Conservation (phyloP, 2,329 filamentous ascomycete species). For the Penicillium hesseltinei region DNA sequence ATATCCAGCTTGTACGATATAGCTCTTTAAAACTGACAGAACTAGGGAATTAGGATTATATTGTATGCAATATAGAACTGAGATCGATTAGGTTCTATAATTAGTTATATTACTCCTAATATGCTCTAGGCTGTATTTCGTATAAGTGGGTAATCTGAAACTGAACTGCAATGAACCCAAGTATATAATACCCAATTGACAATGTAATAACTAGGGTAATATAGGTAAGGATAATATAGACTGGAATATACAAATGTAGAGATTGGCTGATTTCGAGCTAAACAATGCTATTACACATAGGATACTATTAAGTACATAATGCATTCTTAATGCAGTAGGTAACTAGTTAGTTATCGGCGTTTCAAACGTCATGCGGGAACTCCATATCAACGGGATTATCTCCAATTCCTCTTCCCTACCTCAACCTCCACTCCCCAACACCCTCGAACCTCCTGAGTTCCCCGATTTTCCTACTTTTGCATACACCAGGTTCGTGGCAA, state of each 20-base stretch:
- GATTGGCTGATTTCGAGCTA: background rate
- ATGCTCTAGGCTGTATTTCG: background rate
- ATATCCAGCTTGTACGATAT: background rate
- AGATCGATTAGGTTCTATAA: background rate
- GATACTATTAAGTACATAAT: background rate
- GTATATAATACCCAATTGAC: background rate
- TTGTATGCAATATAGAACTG: no score
- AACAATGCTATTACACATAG: background rate
- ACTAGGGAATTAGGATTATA: background rate
- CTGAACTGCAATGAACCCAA: background rate
- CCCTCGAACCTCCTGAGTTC: background rate
- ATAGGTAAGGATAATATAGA: background rate
- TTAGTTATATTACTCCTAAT: no score
- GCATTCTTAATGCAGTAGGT: background rate
- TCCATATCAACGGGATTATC: background rate
- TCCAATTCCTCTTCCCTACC: background rate
- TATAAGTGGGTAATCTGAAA: background rate
- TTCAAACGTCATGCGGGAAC: slow-evolving; percentile 5
- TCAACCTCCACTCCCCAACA: background rate
- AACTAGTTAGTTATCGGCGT: background rate
- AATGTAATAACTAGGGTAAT: background rate
- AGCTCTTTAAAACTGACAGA: no score
- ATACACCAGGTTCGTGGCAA: slow-evolving; percentile 16
- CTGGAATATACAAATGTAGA: background rate
- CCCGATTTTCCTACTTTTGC: background rate